A percentile compares a stretch with the other conserved stretches of the same genome.
Evolutionary conservation across 2,329 filamentous ascomycete genomes (phyloP).

Genomic region (Exophiala spinifera): DNA sequence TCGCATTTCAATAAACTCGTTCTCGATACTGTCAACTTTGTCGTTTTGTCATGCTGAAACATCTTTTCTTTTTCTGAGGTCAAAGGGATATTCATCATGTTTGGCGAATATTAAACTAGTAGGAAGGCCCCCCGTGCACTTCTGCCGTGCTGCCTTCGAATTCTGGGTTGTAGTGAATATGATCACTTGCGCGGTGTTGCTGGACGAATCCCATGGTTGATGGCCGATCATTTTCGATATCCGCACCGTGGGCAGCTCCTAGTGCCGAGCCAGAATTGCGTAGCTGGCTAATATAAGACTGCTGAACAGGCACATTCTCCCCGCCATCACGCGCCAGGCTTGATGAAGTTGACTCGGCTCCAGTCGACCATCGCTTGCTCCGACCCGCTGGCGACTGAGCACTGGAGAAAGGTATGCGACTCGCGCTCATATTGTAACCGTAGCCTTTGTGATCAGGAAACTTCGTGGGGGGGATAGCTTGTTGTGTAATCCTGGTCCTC

Average conservation of each 20-base stretch:
- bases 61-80: not conserved
- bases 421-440: constrained; percentile 28
- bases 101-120: not conserved
- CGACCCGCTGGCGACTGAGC: constrained; percentile 11
- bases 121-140: constrained; percentile 15
- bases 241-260: constrained; percentile 31
- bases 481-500: constrained; percentile 13
- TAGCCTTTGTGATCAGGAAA: constrained; percentile 7
- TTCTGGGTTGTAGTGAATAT: constrained; percentile 42
- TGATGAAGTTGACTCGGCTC: constrained; percentile 37
- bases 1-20: too few species aligned
- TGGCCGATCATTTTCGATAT: constrained; percentile 42
- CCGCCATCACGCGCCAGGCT: constrained; percentile 34
- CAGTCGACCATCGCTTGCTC: constrained; percentile 23
- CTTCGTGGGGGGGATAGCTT: constrained; percentile 16
- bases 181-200: constrained; percentile 47
- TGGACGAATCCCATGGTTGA: constrained; percentile 51
- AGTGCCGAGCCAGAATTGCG: constrained; percentile 33
- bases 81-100: not conserved
- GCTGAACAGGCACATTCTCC: constrained; percentile 26
- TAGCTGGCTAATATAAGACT: constrained; percentile 26
- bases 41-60: too few species aligned
- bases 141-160: constrained; percentile 27
- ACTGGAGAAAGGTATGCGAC: constrained; percentile 42
- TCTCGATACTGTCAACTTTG: too few species aligned